Conservation (phyloP, 805 yeast genomes). For the Suhomyces vadensis region DNA sequence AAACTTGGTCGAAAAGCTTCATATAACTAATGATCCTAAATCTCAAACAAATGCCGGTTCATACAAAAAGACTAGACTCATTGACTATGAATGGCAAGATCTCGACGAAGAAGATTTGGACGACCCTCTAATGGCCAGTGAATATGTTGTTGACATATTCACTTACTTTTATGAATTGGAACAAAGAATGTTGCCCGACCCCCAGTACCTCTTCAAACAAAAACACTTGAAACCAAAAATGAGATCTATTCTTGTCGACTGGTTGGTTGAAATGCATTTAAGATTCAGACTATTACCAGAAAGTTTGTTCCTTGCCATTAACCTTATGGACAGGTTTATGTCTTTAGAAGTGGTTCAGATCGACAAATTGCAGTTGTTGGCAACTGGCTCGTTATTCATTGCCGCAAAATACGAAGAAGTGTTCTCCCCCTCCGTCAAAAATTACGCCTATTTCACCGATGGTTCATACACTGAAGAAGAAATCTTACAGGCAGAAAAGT, state of each 20-base stretch:
- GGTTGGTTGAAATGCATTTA: conserved; percentile 88
- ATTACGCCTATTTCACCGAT: conserved; percentile 85
- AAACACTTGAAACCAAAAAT: conserved; percentile 72
- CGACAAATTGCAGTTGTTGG: conserved; percentile 78
- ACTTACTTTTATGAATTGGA: conserved; percentile 75
- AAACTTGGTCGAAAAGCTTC: conserved; percentile 41
- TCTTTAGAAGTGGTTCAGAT: conserved; percentile 71
- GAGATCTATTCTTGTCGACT: conserved; percentile 87
- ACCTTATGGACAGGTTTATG: conserved; percentile 85
- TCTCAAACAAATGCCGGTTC: conserved; percentile 14
- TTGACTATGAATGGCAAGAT: conserved; percentile 66
- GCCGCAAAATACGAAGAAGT: conserved; percentile 96
- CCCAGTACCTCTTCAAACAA: conserved; percentile 66
- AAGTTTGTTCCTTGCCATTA: conserved; percentile 78
- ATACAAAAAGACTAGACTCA: conserved; percentile 39
- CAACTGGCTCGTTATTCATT: conserved; percentile 81
- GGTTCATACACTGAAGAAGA: conserved; percentile 81
- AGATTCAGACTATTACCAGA: conserved; percentile 83
- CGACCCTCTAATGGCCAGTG: conserved; percentile 86
- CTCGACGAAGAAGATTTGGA: conserved; percentile 67
- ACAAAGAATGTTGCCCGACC: conserved; percentile 67
- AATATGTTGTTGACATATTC: conserved; percentile 86
- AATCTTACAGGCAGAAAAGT: conserved; percentile 80
- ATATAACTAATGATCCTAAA: conserved; percentile 10
- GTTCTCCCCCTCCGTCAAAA: conserved; percentile 78